Evolutionary conservation across 2,329 filamentous ascomycete genomes (phyloP), one percentile per base, ranked within the genome.

Genomic region (Teratosphaeria zuluensis): DNA sequence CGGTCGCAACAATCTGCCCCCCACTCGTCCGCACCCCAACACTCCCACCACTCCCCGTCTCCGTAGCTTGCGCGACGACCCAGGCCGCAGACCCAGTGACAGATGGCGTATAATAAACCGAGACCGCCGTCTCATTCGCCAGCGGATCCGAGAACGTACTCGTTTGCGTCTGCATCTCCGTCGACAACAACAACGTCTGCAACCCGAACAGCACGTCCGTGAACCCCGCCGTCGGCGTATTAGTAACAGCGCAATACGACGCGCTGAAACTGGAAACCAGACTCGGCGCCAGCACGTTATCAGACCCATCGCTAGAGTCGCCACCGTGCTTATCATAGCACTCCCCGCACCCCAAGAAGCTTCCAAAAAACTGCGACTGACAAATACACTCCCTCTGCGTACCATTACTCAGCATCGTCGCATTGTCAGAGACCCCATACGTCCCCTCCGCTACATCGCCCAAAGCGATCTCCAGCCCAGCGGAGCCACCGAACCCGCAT

Each of bases 341-440:
- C 16, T 61, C 61, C 6, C 55, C 38, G 58, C 68, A 68, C n/a
- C 64, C 67, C 3, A 24, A 21, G 11, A 58, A 48, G n/a, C 57
- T 56, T 33, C 60, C 58, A 59, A 62, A 66, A 57, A 66, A 68
- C 32, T 67, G 65, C 16, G 59, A 63, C 52, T 67, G 56, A 63
- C 68, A 70, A 53, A 69, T 46, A 54, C 67, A 70, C 24, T 61
- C 58, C 19, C 65, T 63, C 52, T 69, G 65, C n/a, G 63, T 65
- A n/a, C 59, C 59, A 60, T 63, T 61, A 28, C 57, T 58, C n/a
- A 62, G 63, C 51, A 33, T 51, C 9, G 57, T 14, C 6, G 57
- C n/a, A n/a, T 55, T 57, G 35, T 58, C 53, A n/a, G 11, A 9
- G 42, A 56, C 31, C 28, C 28, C 46, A 12, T 12, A 19, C 2